Evolutionary conservation across 108 stramenopile genomes (phyloP).

Genomic region (Schizochytrium sp.): DNA sequence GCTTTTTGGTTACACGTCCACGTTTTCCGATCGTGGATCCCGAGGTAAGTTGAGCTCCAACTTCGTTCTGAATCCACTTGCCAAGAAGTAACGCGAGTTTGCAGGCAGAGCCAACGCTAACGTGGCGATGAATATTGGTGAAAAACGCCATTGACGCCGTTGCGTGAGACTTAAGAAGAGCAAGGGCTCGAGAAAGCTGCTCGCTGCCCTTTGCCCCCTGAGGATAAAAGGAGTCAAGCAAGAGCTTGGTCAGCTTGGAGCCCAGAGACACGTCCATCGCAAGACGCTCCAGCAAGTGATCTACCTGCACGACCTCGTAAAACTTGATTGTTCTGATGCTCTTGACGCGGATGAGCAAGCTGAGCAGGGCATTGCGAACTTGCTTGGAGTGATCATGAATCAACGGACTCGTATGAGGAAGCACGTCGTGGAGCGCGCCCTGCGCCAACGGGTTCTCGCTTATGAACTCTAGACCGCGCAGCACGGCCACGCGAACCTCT

Average conservation of each 20-base stretch:
- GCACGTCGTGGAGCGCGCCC: constrained; percentile 67
- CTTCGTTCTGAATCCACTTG: constrained; percentile 47
- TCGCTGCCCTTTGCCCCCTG: constrained; percentile 58
- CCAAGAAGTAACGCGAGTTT: constrained; percentile 72
- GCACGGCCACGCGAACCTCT: constrained; percentile 64
- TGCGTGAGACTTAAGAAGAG: constrained; percentile 61
- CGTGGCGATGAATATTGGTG: constrained; percentile 55
- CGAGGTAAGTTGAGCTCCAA: background rate
- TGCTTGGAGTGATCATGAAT: constrained; percentile 81
- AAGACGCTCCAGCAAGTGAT: constrained; percentile 68
- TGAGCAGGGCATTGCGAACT: constrained; percentile 71
- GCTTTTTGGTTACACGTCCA: background rate
- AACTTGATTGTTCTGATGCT: constrained; percentile 66
- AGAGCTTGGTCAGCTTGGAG: constrained; percentile 55
- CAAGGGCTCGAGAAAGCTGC: constrained; percentile 65
- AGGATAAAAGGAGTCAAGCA: constrained; percentile 83
- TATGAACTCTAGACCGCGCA: constrained; percentile 60
- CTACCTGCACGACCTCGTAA: constrained; percentile 81
- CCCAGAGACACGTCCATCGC: constrained; percentile 52
- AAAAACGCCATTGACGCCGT: constrained; percentile 73
- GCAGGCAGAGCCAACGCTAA: constrained; percentile 59
- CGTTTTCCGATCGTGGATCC: background rate
- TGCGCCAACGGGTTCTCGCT: constrained; percentile 70
- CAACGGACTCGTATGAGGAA: constrained; percentile 69
- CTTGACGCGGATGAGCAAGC: constrained; percentile 71